Evolutionary conservation across 495 filamentous ascomycete genomes (phyloP), one percentile per base, ranked within the genome.

Genomic region (Penicillium riverlandense): DNA sequence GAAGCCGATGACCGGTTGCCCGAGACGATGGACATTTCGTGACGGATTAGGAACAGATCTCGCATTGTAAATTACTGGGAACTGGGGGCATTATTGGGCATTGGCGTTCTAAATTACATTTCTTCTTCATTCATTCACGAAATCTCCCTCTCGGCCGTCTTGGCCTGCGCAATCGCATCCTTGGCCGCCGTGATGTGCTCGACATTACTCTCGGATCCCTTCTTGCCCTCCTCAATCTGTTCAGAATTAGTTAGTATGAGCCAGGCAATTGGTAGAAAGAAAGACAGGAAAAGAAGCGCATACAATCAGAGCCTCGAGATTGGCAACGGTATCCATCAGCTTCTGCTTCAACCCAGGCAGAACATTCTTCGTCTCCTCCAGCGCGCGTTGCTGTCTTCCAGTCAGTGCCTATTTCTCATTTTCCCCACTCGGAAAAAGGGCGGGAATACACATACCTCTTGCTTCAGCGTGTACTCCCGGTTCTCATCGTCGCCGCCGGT

Each of bases 361-460:
- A 10, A 96, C 79, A 27, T 80, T 83, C 58, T 83, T 81, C 28
- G 91, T 97, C 65, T 96, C 86, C 49, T 90, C 77, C 11, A 88
- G 65, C 12, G 84, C 87, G 66, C 71, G 76, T 56, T 76, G 75
- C 90, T 96, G 38, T 41, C n/a, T 35, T 32, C 27, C 34, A 33
- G 16, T 50, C n/a, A 54, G 43, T 45, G 37, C 49, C 22, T 15
- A 22, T 41, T 44, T 22, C 9, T 13, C 37, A 11, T 29, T 11
- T 30, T 34, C n/a, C 29, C 10, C 10, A 7, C 7, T 15, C 14
- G 11, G 12, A 27, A 4, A 16, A 12, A 2, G 13, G 10, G 35
- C 8, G 7, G 14, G 9, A 8, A 15, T 9, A 35, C 2, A 46
- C 52, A 46, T 61, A 95, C 91, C 82, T 92, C 87, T 58, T 98